Conservation (phyloP, 768 basidiomycete genomes). For the Phlegmacium glaucopus region DNA sequence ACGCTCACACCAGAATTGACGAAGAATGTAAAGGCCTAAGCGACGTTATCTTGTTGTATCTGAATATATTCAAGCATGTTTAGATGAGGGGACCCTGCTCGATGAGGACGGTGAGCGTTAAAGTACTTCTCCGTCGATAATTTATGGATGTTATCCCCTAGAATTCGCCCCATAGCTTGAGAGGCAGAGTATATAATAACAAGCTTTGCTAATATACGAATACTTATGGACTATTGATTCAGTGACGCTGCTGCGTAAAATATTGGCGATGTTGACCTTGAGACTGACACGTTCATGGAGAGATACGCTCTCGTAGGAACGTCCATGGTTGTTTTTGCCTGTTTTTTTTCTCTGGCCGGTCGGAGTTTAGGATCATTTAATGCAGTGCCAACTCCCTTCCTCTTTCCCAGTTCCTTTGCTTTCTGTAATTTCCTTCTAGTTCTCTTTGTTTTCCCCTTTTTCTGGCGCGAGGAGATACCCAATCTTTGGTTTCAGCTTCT, state of each 20-base stretch:
- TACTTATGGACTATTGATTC: neutral
- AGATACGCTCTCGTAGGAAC: too few species aligned
- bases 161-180: constrained; percentile 13
- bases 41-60: constrained; percentile 73
- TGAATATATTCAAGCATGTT: constrained; percentile 72
- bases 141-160: constrained; percentile 5
- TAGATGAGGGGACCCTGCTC: constrained; percentile 81
- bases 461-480: constrained; percentile 4
- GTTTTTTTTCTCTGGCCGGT: constrained; percentile 21
- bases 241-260: too few species aligned
- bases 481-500: constrained; percentile 10
- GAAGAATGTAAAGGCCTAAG: constrained; percentile 55
- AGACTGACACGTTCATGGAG: too few species aligned
- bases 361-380: constrained; percentile 25
- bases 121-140: neutral
- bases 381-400: constrained; percentile 11
- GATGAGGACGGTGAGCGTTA: constrained; percentile 74
- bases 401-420: constrained; percentile 8
- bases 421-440: constrained; percentile 6
- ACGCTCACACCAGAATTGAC: too few species aligned
- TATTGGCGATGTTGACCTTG: too few species aligned
- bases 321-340: constrained; percentile 21
- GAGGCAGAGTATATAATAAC: too few species aligned
- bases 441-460: constrained; percentile 5
- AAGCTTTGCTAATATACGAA: neutral